Conservation (phyloP, 148 eudicot genomes). For the Tetragonia tetragonoides region DNA sequence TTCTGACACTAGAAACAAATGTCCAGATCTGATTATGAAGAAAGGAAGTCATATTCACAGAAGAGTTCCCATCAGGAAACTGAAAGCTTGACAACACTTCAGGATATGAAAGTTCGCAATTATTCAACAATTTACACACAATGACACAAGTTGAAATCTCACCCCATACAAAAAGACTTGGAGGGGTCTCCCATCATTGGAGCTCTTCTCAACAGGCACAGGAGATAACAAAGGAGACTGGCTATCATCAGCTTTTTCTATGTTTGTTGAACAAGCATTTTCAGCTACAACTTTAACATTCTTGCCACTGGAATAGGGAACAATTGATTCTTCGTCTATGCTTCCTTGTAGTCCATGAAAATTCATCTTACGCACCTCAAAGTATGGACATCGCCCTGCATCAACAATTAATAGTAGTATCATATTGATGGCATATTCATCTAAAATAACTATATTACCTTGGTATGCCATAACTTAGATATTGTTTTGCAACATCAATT, state of each 20-base stretch:
- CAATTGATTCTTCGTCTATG: constrained; percentile 26
- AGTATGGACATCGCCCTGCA: constrained; percentile 76
- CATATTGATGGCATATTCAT: constrained; percentile 1
- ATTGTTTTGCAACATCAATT: constrained; percentile 38
- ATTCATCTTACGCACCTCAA: constrained; percentile 63
- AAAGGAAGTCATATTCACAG: not conserved
- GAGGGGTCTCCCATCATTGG: constrained; percentile 41
- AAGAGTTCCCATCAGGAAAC: not conserved
- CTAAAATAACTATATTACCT: not conserved
- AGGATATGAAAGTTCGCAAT: not conserved
- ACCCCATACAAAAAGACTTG: constrained; percentile 82
- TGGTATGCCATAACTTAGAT: constrained; percentile 45
- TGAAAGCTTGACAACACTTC: not conserved
- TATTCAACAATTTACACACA: not conserved
- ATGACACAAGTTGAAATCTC: constrained; percentile 34
- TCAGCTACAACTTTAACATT: constrained; percentile 35
- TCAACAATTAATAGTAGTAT: constrained; percentile 20
- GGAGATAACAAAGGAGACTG: constrained; percentile 27
- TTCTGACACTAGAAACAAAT: not conserved
- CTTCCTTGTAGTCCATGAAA: constrained; percentile 36
- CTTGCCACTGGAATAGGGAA: constrained; percentile 27
- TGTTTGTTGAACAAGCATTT: constrained; percentile 25
- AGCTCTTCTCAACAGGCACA: constrained; percentile 24
- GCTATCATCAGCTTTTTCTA: constrained; percentile 31
- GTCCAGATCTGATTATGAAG: not conserved